Evolutionary conservation across 345 rosid species (phyloP).

Genomic region (Gossypioides kirkii): DNA sequence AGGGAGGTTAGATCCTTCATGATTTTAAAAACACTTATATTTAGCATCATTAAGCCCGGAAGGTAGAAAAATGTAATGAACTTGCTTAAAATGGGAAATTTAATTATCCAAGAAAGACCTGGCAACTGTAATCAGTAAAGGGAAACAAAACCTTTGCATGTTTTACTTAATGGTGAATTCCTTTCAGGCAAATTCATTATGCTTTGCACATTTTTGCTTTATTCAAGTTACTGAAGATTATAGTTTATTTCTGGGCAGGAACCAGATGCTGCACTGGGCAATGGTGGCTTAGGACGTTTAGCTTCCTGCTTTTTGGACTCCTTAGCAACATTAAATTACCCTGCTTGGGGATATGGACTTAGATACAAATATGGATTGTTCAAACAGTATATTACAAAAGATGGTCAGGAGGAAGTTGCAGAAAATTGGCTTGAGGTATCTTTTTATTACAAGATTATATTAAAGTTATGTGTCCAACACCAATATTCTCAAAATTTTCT

Average conservation of each 20-base stretch:
- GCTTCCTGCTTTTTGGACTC: constrained; percentile 83
- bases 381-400: constrained; percentile 68
- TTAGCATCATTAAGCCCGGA: too few species aligned
- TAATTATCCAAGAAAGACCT: too few species aligned
- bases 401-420: constrained; percentile 78
- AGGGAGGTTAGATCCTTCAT: constrained; percentile 36
- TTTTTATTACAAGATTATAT: constrained; percentile 11
- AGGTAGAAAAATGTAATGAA: too few species aligned
- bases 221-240: not conserved
- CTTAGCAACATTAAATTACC: constrained; percentile 67
- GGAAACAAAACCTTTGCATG: too few species aligned
- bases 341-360: constrained; percentile 87
- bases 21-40: too few species aligned
- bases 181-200: not conserved
- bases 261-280: constrained; percentile 86
- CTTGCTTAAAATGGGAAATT: too few species aligned
- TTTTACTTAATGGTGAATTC: too few species aligned
- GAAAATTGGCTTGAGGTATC: constrained; percentile 87
- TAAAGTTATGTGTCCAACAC: not conserved
- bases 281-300: constrained; percentile 77
- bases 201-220: not conserved
- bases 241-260: constrained; percentile 30
- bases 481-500: not conserved
- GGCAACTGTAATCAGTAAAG: too few species aligned
- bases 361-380: constrained; percentile 73